Evolutionary conservation across 2,329 filamentous ascomycete species (phyloP).

Genomic region (Aspergillus pseudoterreus): DNA sequence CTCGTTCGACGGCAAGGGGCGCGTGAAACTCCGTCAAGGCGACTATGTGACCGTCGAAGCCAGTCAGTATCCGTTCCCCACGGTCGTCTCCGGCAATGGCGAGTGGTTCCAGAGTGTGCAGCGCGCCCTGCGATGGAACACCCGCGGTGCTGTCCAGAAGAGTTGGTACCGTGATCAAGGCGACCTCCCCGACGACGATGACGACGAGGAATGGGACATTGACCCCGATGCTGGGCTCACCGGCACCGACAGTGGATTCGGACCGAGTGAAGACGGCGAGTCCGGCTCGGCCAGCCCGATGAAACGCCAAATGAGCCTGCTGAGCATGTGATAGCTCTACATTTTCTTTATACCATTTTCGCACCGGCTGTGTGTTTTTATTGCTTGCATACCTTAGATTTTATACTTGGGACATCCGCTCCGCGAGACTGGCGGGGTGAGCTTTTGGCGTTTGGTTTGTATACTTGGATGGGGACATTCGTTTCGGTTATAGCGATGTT

Average conservation of each 20-base stretch:
- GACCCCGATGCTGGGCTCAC: constrained; percentile 65
- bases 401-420: background rate
- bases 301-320: constrained; percentile 68
- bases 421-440: background rate
- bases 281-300: constrained; percentile 60
- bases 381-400: background rate
- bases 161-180: constrained; percentile 59
- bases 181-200: constrained; percentile 47
- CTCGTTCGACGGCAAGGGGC: constrained; percentile 94
- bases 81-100: constrained; percentile 80
- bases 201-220: constrained; percentile 78
- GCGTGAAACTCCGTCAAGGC: constrained; percentile 85
- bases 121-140: constrained; percentile 91
- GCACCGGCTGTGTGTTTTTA: background rate
- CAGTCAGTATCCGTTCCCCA: constrained; percentile 94
- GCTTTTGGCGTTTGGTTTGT: background rate
- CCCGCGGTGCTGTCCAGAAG: constrained; percentile 85
- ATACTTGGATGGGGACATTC: background rate
- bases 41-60: constrained; percentile 96
- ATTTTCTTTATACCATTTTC: background rate
- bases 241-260: constrained; percentile 45
- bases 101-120: constrained; percentile 98
- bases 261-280: constrained; percentile 64
- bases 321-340: constrained; percentile 53
- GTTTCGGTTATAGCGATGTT: constrained; percentile 1